Base-by-base conservation (phyloP, 2,329 filamentous ascomycete genomes). In the Sporothrix pallida region DNA sequence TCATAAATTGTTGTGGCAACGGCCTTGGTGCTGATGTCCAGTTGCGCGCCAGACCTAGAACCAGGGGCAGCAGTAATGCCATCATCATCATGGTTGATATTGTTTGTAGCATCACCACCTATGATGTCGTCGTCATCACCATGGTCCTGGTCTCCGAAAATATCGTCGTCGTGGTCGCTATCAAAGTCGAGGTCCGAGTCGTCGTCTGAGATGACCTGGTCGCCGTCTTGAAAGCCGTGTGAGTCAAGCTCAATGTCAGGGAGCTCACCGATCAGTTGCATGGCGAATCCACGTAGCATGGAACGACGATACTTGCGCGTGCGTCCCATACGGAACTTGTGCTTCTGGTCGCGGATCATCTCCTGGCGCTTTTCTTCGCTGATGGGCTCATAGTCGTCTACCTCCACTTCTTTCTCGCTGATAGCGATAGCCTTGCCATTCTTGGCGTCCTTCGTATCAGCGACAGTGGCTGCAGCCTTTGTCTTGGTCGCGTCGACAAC, bases 181-280 rank as follows among this genome's bases (percentile, higher is more conserved):
- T 67, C 63, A 67, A 48, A 67, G 63, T 67, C 63, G 10, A 67
- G 63, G 26, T 67, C 63, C 3, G 63, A 67, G 44, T 67, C 63
- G 63, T 67, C 63, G 42, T 67, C 44, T 12, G 63, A 67, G 20
- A 67, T 50, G n/a, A 67, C 44, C 42, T 67, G 42, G 13, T 67
- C 63, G 6, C 44, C 63, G 12, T 67, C 63, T 13, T 67, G 63
- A 20, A 67, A 67, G 9, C 63, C 63, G 63, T 67, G 63, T 13
- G 63, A 67, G 42, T 67, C 63, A 15, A 67, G 17, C 42, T 67
- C 63, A 50, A 67, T 67, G n/a, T 23, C 20, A n/a, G 63, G 63
- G 5, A 67, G 63, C 44, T 67, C 63, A 9, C 63, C 63, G 12
- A 67, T 48, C 10, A 67, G 63, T n/a, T 67, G 63, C 44, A 46